These are phyloP conservation scores for Gnomoniopsis sp. DNA, from an alignment of 2,329 filamentous ascomycete genomes.

Conservation along the genomic window DNA sequence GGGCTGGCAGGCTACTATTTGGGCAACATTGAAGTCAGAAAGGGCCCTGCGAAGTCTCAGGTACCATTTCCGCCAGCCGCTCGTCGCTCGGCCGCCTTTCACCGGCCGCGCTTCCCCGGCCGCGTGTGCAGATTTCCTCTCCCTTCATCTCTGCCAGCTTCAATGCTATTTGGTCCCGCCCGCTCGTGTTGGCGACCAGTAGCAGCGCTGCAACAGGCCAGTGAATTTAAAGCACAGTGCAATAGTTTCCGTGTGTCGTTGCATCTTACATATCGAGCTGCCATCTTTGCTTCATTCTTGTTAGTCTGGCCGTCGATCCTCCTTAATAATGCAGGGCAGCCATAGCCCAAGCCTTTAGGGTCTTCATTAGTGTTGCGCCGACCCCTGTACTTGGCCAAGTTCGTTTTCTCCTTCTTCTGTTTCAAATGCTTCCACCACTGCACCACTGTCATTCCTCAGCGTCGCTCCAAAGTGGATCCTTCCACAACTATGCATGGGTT, in stretches of 20 bases:
- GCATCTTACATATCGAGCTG: background rate
- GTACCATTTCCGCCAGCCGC: background rate
- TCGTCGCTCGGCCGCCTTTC: background rate
- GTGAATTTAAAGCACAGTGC: background rate
- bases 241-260: background rate
- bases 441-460: conserved; percentile 9
- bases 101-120: too few relatives aligned
- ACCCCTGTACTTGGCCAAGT: conserved; percentile 3
- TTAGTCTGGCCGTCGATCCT: conserved; percentile 10
- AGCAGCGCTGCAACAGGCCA: too few relatives aligned
- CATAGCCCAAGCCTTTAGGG: background rate
- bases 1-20: background rate
- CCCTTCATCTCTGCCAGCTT: background rate
- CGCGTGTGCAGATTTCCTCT: too few relatives aligned
- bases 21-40: too few relatives aligned
- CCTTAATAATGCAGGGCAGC: conserved; percentile 13
- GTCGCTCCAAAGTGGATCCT: conserved; percentile 8
- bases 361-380: background rate
- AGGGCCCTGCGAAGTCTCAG: background rate
- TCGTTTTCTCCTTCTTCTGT: conserved; percentile 6
- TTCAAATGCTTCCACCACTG: conserved; percentile 14
- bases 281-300: background rate
- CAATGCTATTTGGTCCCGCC: background rate
- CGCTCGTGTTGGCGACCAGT: too few relatives aligned
- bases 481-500: too few relatives aligned